Base-by-base conservation (phyloP, 116 monocot genomes). In the Trichopus zeylanicus region DNA sequence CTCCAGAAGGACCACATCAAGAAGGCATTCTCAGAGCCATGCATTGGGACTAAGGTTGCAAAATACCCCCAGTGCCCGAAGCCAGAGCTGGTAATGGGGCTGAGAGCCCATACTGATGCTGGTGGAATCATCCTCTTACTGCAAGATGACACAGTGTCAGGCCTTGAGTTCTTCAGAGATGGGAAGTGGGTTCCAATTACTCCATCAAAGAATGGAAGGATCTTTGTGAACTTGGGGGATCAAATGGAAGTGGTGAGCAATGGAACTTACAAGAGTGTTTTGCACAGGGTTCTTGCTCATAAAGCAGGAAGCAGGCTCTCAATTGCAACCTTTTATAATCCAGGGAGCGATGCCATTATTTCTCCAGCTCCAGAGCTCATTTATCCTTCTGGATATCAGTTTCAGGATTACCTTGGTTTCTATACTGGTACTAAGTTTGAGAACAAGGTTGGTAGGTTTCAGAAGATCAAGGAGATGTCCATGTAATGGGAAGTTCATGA, bases 251-350 rank as follows among this genome's bases (percentile, higher is more conserved):
- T 80, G 25, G 33, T 82, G 35, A 87, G 76, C 53, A 87, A 87
- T 57, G 87, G 87, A 29, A 33, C 51, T 2, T 82, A 87, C 61
- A 82, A 82, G 70, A 82, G 82, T 47, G 67, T 79, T 31, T 18
- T 39, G 58, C 87, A 87, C 46, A 72, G 67, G 0, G 76, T 87
- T 20, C 72, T 72, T 16, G 60, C 87, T 0, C 57, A 64, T 66
- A 63, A 74, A 55, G 62, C 74, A 10, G 79, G 83, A 12, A 80
- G 74, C 62, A 59, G 83, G 21, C 62, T 83, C 7, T 88, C 83
- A 21, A 74, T 88, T 35, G 88, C 77, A 5, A 83, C 83, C 24
- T 88, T 88, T 68, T 83, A 88, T 51, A 88, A 88, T 49, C 83
- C 88, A 4, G 80, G 83, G 7, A 49, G 47, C 10, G 61, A 80